phyloP scores from a whole-genome alignment of 768 basidiomycete genomes.

The Cubamyces sp. region DNA sequence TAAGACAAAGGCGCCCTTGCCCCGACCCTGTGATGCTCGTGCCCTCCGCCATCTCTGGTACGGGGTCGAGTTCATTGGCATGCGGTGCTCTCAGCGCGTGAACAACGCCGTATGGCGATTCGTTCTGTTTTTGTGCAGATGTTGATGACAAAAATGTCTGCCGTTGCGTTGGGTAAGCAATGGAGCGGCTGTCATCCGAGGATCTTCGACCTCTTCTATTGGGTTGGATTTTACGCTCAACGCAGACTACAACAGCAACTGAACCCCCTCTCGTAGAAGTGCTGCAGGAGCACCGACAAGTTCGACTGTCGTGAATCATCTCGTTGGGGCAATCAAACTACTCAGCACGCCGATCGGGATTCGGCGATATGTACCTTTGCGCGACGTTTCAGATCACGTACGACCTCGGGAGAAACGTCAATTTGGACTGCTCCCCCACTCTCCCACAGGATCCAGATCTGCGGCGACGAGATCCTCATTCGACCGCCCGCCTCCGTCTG shows the following conservation, averaged over 20 bases:
- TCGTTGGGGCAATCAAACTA: background rate
- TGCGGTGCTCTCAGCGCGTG: too few relatives aligned
- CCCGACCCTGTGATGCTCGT: conserved; percentile 7
- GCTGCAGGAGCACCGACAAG: too few relatives aligned
- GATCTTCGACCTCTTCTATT: too few relatives aligned
- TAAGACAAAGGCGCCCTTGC: background rate
- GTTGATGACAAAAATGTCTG: too few relatives aligned
- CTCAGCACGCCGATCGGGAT: background rate
- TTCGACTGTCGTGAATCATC: too few relatives aligned
- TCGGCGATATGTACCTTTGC: background rate
- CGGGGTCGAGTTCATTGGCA: background rate
- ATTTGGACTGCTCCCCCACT: background rate
- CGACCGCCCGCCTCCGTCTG: background rate
- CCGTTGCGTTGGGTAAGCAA: too few relatives aligned
- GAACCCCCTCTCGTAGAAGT: too few relatives aligned
- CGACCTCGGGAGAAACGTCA: background rate
- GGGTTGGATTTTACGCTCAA: too few relatives aligned
- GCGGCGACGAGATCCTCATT: background rate
- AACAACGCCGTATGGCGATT: background rate
- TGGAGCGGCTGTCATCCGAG: too few relatives aligned
- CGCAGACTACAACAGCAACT: too few relatives aligned
- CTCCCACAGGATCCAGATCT: background rate
- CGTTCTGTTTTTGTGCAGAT: too few relatives aligned
- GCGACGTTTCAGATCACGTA: background rate
- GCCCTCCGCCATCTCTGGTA: background rate